These are phyloP conservation scores for Solanum habrochaites DNA, from an alignment of 257 asterid genomes.

Conservation along the genomic window DNA sequence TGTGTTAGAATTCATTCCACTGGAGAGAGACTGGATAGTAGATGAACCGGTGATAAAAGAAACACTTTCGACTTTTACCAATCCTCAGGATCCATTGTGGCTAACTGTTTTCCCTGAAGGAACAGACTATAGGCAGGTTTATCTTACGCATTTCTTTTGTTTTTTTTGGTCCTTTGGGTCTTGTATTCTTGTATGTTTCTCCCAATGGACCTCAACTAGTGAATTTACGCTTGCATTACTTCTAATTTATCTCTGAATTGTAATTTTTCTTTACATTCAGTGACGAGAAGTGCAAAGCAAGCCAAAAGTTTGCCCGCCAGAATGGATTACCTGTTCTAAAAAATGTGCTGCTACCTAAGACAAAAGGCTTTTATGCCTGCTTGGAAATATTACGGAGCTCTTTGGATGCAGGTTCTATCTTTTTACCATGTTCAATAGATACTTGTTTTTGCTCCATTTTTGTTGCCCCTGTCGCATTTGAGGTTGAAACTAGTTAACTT, in stretches of 20 bases:
- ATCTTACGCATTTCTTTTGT: not conserved
- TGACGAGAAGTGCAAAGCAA: slow-evolving; percentile 58
- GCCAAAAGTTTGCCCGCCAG: slow-evolving; percentile 68
- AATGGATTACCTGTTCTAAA: slow-evolving; percentile 63
- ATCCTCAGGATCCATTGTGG: slow-evolving; percentile 70
- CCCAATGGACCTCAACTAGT: not conserved
- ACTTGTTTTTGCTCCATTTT: not conserved
- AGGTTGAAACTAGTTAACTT: not conserved
- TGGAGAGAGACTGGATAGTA: slow-evolving; percentile 73
- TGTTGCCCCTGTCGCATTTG: not conserved
- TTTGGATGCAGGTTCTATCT: slow-evolving; percentile 67
- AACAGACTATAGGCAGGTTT: slow-evolving; percentile 75
- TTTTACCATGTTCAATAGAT: not conserved
- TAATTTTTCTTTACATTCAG: slow-evolving; percentile 21
- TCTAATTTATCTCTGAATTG: not conserved
- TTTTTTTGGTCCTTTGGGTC: not conserved
- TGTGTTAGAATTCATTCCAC: slow-evolving; percentile 70
- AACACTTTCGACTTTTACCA: slow-evolving; percentile 41
- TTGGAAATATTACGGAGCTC: slow-evolving; percentile 52
- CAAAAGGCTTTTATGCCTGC: slow-evolving; percentile 70
- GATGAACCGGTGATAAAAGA: slow-evolving; percentile 40
- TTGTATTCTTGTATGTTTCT: not conserved
- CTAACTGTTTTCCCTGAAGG: slow-evolving; percentile 91
- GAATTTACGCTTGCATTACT: not conserved
- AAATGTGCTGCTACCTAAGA: slow-evolving; percentile 75